Evolutionary conservation across 73 alveolate genomes (phyloP).

Genomic region (Tetrahymena thermophila): DNA sequence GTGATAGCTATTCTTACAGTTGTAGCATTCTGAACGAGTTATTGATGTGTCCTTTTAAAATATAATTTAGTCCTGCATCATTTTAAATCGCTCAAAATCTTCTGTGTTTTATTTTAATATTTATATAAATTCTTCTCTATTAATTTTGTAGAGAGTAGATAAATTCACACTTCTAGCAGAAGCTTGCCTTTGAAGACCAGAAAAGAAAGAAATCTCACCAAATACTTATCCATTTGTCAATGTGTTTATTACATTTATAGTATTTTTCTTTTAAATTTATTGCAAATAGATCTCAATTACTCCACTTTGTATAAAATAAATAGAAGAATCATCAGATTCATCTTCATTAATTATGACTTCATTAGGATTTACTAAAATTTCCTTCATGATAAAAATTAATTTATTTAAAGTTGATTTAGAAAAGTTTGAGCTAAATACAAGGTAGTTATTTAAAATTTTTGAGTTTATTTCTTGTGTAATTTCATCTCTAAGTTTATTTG

Average conservation of each 20-base stretch:
- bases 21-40: background rate
- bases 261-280: background rate
- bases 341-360: background rate
- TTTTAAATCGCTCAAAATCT: constrained; percentile 13
- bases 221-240: background rate
- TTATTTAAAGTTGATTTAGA: background rate
- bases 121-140: constrained; percentile 1
- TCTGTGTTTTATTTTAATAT: constrained; percentile 1
- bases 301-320: background rate
- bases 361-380: background rate
- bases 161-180: too few relatives aligned
- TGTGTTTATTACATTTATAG: background rate
- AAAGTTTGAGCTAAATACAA: background rate
- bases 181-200: constrained; percentile 4
- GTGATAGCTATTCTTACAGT: background rate
- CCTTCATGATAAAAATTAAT: background rate
- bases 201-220: constrained; percentile 25
- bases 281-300: background rate
- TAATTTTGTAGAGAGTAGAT: constrained; percentile 4
- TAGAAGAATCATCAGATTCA: background rate
- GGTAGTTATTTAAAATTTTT: background rate
- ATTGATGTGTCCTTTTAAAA: background rate
- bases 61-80: background rate
- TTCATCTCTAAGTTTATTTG: background rate
- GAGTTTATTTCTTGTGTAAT: background rate